Base-by-base conservation (phyloP, 148 eudicot genomes). In the Fallopia convolvulus region DNA sequence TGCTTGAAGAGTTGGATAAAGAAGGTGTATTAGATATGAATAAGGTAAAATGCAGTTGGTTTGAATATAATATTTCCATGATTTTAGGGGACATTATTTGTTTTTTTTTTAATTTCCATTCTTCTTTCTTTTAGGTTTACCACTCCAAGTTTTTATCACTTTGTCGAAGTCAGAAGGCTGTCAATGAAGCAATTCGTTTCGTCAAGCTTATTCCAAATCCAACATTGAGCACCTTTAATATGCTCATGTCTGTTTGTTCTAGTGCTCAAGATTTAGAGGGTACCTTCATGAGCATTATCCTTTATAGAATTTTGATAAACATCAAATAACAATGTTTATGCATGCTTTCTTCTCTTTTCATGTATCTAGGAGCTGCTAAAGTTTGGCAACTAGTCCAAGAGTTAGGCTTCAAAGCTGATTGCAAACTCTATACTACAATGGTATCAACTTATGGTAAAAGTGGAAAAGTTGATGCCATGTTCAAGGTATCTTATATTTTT, bases 161-260 rank as follows among this genome's bases (percentile, higher is more conserved):
- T 56, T 95, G 99, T 78, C 92, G 91, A 90, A 81, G 78, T 79
- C 88, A 91, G 80, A 95, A 89, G 88, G 91, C 93, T 74, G 93
- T 91, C 41, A 82, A 89, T 80, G 97, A 90, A 85, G 97, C 99
- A 74, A 90, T 95, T 60, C 88, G 88, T 76, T 95, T 95, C 81
- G 83, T 80, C 76, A 88, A 82, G 87, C 89, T 95, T 81, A 95
- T 95, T 73, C 86, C 87, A 78, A 89, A 91, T 81, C 98, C 98
- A 79, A 91, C 98, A 21, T 78, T 90, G 32, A 95, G 99, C 81
- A 95, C 99, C 74, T 95, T 95, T 85, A 95, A 95, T 80, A 92
- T 95, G 99, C 91, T 95, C 76, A 87, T 93, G 94, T 91, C 99
- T 50, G 99, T 95, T 32, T 95, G 99, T 78, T 87, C 99, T 49